Evolutionary conservation across 2,329 filamentous ascomycete species (phyloP), one percentile per base, ranked within the genome.

Genomic region (Geosmithia morbida): DNA sequence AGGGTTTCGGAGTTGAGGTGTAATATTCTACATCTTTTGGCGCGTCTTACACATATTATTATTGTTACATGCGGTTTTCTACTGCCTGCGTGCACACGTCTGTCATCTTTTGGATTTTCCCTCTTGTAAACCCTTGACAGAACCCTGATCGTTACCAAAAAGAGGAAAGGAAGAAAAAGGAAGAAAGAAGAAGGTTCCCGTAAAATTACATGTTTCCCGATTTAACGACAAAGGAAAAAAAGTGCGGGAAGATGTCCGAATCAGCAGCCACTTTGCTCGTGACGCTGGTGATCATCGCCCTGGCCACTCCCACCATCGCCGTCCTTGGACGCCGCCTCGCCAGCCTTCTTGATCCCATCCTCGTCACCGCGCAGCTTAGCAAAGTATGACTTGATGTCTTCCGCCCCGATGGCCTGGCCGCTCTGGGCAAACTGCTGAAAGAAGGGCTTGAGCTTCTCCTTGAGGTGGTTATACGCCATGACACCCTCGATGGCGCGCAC

Each of bases 301-400:
- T 66, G 1, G 11, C 48, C 52, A 5, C 61, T 60, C 41, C 62
- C 55, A n/a, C 53, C 61, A 4, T 55, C 57, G 5, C 56, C 61
- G 17, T 62, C 61, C 41, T 57, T 61, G n/a, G 59, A 55, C 7
- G 74, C 75, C 20, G 68, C 69, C 48, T 74, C 71, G 14, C 73
- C 74, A 1, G 81, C 81, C 52, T 79, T 75, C 55, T 70, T 70
- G 48, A 87, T 86, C 0, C 71, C 85, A 55, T 84, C 69, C 43
- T 87, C 85, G 63, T 97, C 92, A 49, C 92, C 92, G 52, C 92
- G 77, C 55, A 98, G 66, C 67, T 92, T 90, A 46, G 90, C 90
- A 73, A 98, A 98, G 62, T 96, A 95, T 2, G 79, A 79, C 64
- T 96, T 98, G 65, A 98, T 92, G 64, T 97, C 89, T 59, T 98